phyloP scores from a whole-genome alignment of 192 early-diverging fungal genomes.

The Coemansia sp. region DNA sequence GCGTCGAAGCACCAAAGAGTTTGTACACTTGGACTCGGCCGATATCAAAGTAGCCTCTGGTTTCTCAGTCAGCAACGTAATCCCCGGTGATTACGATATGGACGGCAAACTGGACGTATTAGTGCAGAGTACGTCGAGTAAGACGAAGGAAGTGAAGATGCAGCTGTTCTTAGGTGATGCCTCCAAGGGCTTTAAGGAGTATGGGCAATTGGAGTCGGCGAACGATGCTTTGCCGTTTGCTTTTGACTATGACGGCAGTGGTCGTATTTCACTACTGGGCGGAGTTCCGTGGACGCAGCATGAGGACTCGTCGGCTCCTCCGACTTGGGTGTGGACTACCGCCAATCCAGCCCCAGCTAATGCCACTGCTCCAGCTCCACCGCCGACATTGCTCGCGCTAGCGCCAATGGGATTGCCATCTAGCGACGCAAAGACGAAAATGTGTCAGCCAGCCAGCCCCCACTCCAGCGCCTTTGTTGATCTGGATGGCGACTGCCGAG shows the following conservation, averaged over 20 bases:
- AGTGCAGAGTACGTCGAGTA: constrained; percentile 64
- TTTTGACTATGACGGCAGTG: constrained; percentile 36
- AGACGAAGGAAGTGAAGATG: constrained; percentile 61
- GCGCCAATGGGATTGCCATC: constrained; percentile 13
- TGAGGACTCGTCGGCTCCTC: not conserved
- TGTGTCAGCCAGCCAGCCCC: constrained; percentile 73
- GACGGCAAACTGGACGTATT: constrained; percentile 88
- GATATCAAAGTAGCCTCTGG: constrained; percentile 50
- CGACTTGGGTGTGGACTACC: constrained; percentile 25
- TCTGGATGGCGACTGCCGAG: constrained; percentile 87
- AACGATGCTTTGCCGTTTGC: constrained; percentile 35
- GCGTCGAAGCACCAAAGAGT: constrained; percentile 60
- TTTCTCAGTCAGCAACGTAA: constrained; percentile 69
- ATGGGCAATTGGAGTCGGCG: constrained; percentile 20
- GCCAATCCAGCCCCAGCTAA: constrained; percentile 42
- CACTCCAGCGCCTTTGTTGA: constrained; percentile 95
- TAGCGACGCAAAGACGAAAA: constrained; percentile 18
- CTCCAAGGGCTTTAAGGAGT: constrained; percentile 61
- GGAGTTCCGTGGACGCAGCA: constrained; percentile 27
- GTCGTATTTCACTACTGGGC: constrained; percentile 14
- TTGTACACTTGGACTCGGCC: constrained; percentile 53
- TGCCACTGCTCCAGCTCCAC: constrained; percentile 65
- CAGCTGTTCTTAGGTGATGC: constrained; percentile 75
- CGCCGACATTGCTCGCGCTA: constrained; percentile 9
- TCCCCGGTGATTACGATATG: constrained; percentile 87